These are phyloP conservation scores for Alternaria arbusti DNA, from an alignment of 2,329 filamentous ascomycete species.

Conservation along the genomic window DNA sequence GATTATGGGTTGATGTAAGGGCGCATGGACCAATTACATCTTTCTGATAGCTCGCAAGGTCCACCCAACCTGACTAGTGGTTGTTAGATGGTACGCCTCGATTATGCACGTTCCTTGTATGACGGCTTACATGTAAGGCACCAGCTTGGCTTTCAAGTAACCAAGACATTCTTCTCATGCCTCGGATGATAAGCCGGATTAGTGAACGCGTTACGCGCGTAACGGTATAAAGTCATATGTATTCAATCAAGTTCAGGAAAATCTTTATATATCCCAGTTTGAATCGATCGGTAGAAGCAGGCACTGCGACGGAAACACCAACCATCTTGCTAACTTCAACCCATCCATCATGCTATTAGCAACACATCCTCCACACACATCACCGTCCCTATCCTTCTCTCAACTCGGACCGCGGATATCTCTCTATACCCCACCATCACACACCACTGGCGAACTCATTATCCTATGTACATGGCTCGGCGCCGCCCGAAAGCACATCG, in stretches of 20 bases:
- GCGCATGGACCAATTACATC: neutral
- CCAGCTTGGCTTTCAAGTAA: neutral
- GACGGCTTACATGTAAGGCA: neutral
- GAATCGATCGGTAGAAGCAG: accelerated
- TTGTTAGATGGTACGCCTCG: neutral
- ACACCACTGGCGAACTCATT: slow-evolving; percentile 14
- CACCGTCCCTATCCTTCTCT: neutral
- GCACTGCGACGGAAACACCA: neutral
- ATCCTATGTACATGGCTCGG: slow-evolving; percentile 28
- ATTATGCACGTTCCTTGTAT: neutral
- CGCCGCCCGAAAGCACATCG: slow-evolving; percentile 21
- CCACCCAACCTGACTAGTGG: neutral
- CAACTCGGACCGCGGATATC: slow-evolving; percentile 6
- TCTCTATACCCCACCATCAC: slow-evolving; percentile 4
- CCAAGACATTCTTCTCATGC: neutral
- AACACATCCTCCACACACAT: neutral
- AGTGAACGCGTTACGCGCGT: neutral
- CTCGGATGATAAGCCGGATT: neutral
- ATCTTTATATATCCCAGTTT: neutral
- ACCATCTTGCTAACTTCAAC: neutral
- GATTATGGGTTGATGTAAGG: slow-evolving; percentile 32
- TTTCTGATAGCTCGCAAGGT: neutral
- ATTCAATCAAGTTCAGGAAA: neutral
- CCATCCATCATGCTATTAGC: neutral
- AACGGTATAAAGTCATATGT: neutral